Percentiles rank a stretch among this genome's conserved stretches.
These are phyloP conservation scores for Fusarium luffae DNA, from an alignment of 2,329 filamentous ascomycete species.

Conservation along the genomic window DNA sequence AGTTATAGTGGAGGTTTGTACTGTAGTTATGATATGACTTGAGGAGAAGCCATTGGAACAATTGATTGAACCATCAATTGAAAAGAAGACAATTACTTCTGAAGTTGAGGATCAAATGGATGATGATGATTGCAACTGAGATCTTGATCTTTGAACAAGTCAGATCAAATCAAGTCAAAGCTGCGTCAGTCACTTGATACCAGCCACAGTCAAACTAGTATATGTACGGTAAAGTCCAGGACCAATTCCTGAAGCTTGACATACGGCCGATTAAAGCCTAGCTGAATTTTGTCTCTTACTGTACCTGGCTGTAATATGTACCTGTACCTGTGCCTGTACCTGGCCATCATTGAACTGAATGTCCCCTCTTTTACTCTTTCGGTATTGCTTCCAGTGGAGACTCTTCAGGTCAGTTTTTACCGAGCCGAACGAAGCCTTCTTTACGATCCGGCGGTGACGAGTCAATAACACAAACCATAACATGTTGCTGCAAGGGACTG, in stretches of 20 bases:
- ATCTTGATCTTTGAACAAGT: not conserved
- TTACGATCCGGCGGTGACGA: conserved; percentile 29
- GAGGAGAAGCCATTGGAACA: conserved; percentile 8
- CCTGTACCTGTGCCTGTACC: not conserved
- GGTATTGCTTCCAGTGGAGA: conserved; percentile 12
- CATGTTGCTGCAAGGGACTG: not conserved
- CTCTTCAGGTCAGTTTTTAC: conserved; percentile 3
- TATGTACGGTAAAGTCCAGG: conserved; percentile 35
- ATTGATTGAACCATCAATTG: conserved; percentile 5
- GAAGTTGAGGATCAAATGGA: not conserved
- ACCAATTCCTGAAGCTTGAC: conserved; percentile 28
- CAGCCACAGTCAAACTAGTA: conserved; percentile 35
- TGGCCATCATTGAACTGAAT: conserved; percentile 20
- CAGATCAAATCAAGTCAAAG: conserved; percentile 33
- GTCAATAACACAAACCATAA: not conserved
- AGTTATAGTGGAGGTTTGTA: not conserved
- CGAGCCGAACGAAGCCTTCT: not conserved
- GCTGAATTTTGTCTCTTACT: not conserved
- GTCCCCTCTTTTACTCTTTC: not conserved
- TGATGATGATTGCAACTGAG: conserved; percentile 20
- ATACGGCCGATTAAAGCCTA: conserved; percentile 17
- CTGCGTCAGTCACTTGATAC: conserved; percentile 45
- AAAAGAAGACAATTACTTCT: not conserved
- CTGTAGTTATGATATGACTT: conserved; percentile 17
- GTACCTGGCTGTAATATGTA: not conserved